Conservation (phyloP, 305 asterid species). For the Fraxinus albicans region DNA sequence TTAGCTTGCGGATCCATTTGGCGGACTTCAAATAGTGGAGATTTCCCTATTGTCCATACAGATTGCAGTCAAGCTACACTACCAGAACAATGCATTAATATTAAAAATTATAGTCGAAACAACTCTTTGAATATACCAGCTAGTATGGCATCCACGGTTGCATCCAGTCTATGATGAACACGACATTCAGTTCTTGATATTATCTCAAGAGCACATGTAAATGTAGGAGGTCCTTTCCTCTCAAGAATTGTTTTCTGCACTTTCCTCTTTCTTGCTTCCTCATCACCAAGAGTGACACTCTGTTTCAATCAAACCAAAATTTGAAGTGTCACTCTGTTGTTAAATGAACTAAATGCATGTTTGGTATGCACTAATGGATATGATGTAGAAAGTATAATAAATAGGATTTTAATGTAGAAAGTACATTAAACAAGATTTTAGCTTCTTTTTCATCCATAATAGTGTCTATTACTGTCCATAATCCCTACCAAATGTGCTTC, state of each 20-base stretch:
- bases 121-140: conserved; percentile 52
- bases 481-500: background rate
- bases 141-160: conserved; percentile 85
- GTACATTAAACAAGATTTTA: background rate
- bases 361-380: background rate
- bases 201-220: conserved; percentile 93
- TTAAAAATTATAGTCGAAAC: background rate
- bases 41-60: conserved; percentile 57
- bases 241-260: conserved; percentile 98
- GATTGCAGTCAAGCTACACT: conserved; percentile 24
- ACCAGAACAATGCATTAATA: background rate
- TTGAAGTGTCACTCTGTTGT: background rate
- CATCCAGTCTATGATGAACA: conserved; percentile 86
- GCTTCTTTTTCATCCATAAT: background rate
- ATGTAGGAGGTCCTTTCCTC: conserved; percentile 96
- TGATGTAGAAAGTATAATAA: too few relatives aligned
- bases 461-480: background rate
- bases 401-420: background rate
- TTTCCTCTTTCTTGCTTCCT: conserved; percentile 95
- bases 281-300: conserved; percentile 99
- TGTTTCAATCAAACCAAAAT: conserved; percentile 30
- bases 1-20: conserved; percentile 46
- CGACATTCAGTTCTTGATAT: conserved; percentile 84
- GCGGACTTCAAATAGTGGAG: conserved; percentile 81
- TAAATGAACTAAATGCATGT: background rate